Evolutionary conservation across 202 grass and related monocot genomes (phyloP).

Genomic region (Digitaria exilis): DNA sequence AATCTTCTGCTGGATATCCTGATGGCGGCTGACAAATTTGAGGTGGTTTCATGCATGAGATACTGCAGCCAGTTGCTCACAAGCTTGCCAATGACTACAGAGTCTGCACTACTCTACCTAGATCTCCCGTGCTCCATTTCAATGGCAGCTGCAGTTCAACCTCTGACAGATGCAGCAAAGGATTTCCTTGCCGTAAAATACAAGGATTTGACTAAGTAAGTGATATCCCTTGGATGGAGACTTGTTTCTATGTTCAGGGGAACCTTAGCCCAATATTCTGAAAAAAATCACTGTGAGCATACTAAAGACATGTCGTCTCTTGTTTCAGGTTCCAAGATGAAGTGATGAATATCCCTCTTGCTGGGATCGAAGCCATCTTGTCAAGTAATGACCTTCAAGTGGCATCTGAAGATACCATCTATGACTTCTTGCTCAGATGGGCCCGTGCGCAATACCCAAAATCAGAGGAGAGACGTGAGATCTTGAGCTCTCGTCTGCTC

Average conservation of each 20-base stretch:
- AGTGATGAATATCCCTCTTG: constrained; percentile 84
- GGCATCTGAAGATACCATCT: constrained; percentile 96
- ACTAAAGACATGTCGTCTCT: constrained; percentile 22
- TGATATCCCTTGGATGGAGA: constrained; percentile 5
- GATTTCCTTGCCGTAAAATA: constrained; percentile 79
- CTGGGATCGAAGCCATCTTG: constrained; percentile 82
- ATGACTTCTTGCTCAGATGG: constrained; percentile 87
- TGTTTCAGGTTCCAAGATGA: constrained; percentile 92
- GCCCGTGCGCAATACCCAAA: constrained; percentile 57
- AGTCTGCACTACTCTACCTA: constrained; percentile 85
- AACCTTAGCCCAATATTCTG: not conserved
- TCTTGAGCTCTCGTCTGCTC: constrained; percentile 69
- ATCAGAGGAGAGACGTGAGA: constrained; percentile 64
- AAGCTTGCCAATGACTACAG: constrained; percentile 85
- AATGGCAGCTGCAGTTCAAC: constrained; percentile 75
- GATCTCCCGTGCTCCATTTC: constrained; percentile 76
- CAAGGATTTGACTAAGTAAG: constrained; percentile 89
- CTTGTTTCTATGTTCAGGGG: not conserved
- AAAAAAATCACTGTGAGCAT: not conserved
- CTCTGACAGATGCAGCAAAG: constrained; percentile 75
- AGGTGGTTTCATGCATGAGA: constrained; percentile 95
- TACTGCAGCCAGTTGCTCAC: constrained; percentile 86
- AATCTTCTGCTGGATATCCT: constrained; percentile 77
- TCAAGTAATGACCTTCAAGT: constrained; percentile 95
- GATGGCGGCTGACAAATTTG: constrained; percentile 93